Base-by-base conservation (phyloP, 1,284 basidiomycete species). In the Quambalaria eucalypti region DNA sequence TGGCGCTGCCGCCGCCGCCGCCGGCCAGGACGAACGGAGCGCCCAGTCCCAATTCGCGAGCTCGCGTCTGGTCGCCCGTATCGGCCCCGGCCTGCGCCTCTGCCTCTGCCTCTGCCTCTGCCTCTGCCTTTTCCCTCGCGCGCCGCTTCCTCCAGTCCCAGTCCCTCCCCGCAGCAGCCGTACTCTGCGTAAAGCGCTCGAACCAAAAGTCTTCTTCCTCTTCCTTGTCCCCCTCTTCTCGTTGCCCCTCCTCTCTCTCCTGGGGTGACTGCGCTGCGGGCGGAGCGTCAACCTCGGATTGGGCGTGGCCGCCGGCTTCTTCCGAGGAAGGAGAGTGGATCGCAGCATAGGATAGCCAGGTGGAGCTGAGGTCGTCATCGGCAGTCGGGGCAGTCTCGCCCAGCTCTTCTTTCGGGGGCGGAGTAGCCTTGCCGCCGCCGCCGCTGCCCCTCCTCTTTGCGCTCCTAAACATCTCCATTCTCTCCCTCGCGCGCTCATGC, bases 111-210 rank as follows among this genome's bases (percentile, higher is more conserved):
- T 5, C 6, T 21, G 42, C 21, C 14, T 46, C 42, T 14, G 42
- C 42, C 30, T 56, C 36, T 1, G 51, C 52, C 19, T 40, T 29
- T 8, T 54, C 19, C n/a, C 57, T 48, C 19, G 61, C 48, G 21
- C 54, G 28, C 28, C 63, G 50, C 28, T 62, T 57, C n/a, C 72
- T 56, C 68, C 71, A 73, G 54, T 74, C 72, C 71, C 71, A 70
- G 53, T 71, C 65, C 26, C 62, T 55, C 1, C 72, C 69, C 1
- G 67, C 67, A 1, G 72, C 72, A 0, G 72, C 72, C 2, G 71
- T 74, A 39, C 59, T 61, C n/a, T 60, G 64, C 0, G 66, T 67
- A 52, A 65, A 71, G 3, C 71, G 54, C 48, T 74, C 72, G 52
- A 74, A 74, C 66, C 70, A 71, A 30, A 74, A 73, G 28, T 66